Base-by-base conservation (phyloP, 345 rosid genomes). In the Brassica cretica region DNA sequence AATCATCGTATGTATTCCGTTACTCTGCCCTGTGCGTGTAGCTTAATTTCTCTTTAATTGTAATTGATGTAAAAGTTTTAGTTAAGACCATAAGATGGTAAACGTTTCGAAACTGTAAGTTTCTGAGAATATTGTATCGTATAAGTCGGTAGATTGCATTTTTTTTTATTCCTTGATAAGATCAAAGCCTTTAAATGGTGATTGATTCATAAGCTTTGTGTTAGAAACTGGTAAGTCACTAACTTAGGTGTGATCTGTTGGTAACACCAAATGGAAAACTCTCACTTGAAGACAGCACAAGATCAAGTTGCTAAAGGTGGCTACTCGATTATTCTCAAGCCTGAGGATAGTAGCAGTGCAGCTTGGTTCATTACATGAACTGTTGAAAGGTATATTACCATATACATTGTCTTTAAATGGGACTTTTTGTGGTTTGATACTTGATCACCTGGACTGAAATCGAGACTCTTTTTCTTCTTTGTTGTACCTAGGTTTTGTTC, bases 361-460 rank as follows among this genome's bases (percentile, higher is more conserved):
- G 33, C 86, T 74, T 95, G 99, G 99, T 93, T 93, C 80, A 91
- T 96, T 10, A 95, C 85, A 82, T 91, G 86, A 82, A 88, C 96
- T 10, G 33, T 91, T 21, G 97, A 89, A 86, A 92, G 96, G 98
- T 92, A 0, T 14, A 39, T 74, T n/a, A 61, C 5, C 51, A 29
- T 25, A 14, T 62, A 15, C 60, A 27, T 27, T 27, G 29, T 27
- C 29, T 27, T 70, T 1, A 41, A 60, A 14, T 68, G 19, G 8
- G 3, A 35, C 10, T 62, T 10, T 67, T 25, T 73, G 41, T 35
- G 41, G 41, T 35, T 35, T 35, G 41, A 35, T 35, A 7, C 8
- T 35, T 35, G 41, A 35, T 9, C 41, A 35, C 9, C 41, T 35
- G 41, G 41, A 35, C 41, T 35, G 41, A 35, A 35, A 35, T 35